phyloP scores from a whole-genome alignment of 2,329 filamentous ascomycete species.

The Fusarium dlaminii region DNA sequence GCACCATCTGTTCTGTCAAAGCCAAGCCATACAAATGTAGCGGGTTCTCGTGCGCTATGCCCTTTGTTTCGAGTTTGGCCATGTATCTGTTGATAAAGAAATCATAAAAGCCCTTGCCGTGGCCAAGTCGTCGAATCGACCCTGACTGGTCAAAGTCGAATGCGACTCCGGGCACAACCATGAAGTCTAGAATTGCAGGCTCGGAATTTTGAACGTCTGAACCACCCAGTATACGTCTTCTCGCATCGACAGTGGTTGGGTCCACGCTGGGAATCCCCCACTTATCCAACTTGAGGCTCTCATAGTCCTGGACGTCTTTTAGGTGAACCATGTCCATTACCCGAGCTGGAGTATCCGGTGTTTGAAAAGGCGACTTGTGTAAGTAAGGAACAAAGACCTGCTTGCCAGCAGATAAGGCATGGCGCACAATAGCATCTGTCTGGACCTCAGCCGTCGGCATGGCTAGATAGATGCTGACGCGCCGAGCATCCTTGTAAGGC shows the following conservation, averaged over 20 bases:
- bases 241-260: conserved; percentile 68
- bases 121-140: conserved; percentile 79
- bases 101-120: conserved; percentile 98
- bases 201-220: conserved; percentile 56
- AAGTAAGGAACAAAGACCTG: conserved; percentile 93
- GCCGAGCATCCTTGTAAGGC: conserved; percentile 78
- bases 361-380: conserved; percentile 65
- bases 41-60: conserved; percentile 48
- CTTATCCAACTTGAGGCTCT: conserved; percentile 77
- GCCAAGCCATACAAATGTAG: conserved; percentile 78
- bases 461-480: conserved; percentile 88
- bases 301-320: conserved; percentile 77
- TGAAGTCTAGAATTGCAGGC: conserved; percentile 74
- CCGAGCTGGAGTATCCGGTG: conserved; percentile 63
- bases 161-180: conserved; percentile 91
- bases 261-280: conserved; percentile 96
- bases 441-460: conserved; percentile 91
- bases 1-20: conserved; percentile 84
- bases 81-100: conserved; percentile 83
- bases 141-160: conserved; percentile 74
- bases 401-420: conserved; percentile 82
- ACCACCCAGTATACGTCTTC: conserved; percentile 79
- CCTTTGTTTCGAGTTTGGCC: conserved; percentile 53
- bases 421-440: conserved; percentile 81
- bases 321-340: conserved; percentile 97